Conservation (phyloP, 257 asterid genomes). For the Primulina huaijiensis region DNA sequence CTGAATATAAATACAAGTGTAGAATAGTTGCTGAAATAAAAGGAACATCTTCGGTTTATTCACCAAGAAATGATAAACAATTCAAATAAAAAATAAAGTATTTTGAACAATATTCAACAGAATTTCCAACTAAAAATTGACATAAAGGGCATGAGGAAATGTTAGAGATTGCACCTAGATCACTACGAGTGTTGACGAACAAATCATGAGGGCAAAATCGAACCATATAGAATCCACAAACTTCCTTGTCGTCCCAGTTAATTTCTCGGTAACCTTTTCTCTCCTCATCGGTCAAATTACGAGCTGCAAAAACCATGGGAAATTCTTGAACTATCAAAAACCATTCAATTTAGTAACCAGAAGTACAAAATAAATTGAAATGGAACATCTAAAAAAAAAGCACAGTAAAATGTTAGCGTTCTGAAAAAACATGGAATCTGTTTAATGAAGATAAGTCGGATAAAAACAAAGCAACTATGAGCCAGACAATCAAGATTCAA, state of each 20-base stretch:
- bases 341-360: neutral
- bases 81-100: neutral
- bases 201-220: constrained; percentile 97
- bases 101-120: neutral
- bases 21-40: neutral
- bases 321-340: neutral
- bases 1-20: neutral
- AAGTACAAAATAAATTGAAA: neutral
- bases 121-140: neutral
- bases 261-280: constrained; percentile 79
- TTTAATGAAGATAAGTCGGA: neutral
- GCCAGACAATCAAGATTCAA: neutral
- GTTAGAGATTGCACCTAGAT: constrained; percentile 52
- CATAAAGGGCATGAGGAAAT: constrained; percentile 2
- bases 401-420: constrained; percentile 1
- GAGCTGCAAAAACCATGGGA: constrained; percentile 46
- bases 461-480: neutral
- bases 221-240: constrained; percentile 83
- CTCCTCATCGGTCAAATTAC: constrained; percentile 93
- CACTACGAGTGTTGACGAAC: constrained; percentile 92
- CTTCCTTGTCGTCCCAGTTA: constrained; percentile 95
- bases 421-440: neutral
- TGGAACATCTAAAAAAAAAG: neutral
- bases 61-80: neutral
- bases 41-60: neutral